Evolutionary conservation across 139 green algal species (phyloP).

Genomic region (Haematococcus sp.): DNA sequence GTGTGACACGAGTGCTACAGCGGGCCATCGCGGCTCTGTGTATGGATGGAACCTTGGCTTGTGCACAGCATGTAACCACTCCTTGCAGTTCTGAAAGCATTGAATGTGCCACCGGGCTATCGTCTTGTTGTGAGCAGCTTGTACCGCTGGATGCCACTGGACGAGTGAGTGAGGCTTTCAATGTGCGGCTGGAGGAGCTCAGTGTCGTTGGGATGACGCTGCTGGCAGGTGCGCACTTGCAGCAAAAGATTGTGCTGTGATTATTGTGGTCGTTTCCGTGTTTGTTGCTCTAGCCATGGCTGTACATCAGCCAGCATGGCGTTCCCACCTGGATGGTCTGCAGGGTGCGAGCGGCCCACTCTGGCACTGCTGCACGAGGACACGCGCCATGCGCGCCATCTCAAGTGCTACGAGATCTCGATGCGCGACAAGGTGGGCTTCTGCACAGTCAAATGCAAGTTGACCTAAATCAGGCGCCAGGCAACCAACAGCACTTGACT

Average conservation of each 20-base stretch:
- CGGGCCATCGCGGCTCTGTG: background rate
- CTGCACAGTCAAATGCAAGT: background rate
- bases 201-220: constrained; percentile 82
- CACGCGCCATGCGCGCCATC: constrained; percentile 77
- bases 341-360: constrained; percentile 40
- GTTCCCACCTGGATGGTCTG: background rate
- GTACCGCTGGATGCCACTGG: constrained; percentile 71
- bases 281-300: background rate
- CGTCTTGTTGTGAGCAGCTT: too few species aligned
- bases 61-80: too few species aligned
- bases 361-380: constrained; percentile 94
- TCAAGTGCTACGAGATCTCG: constrained; percentile 85
- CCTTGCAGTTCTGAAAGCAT: too few species aligned
- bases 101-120: too few species aligned
- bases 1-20: constrained; percentile 32
- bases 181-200: constrained; percentile 85
- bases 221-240: constrained; percentile 39
- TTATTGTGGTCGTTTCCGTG: too few species aligned
- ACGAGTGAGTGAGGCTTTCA: constrained; percentile 80
- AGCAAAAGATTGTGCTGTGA: too few species aligned
- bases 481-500: background rate
- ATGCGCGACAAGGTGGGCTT: constrained; percentile 61
- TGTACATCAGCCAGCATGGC: too few species aligned
- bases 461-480: background rate
- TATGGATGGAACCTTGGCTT: background rate